Base-by-base conservation (phyloP, 163 green algal genomes). In the Scenedesmus sp. region DNA sequence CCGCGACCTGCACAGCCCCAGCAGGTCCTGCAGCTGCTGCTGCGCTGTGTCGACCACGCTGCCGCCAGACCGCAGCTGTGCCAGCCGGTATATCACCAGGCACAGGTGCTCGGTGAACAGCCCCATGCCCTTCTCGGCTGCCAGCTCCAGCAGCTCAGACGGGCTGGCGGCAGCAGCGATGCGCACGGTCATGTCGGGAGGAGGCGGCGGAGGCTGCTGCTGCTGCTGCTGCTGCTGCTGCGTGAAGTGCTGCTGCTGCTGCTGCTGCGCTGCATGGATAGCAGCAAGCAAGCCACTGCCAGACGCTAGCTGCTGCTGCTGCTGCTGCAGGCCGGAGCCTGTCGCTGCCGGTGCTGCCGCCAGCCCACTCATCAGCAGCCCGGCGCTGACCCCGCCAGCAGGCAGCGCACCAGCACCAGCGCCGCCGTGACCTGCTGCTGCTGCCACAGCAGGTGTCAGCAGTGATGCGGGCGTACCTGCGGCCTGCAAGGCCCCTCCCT, bases 21-120 rank as follows among this genome's bases (percentile, higher is more conserved):
- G 3, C 24, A 90, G 73, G 35, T 90, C 85, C 46, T 84, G 46
- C 81, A 90, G 70, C 85, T 90, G 85, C 70, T 85, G 72, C 30
- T 85, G 46, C 33, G n/a, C 20, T 40, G 30, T 40, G n/a, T 68
- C 49, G 12, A 70, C 42, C 13, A n/a, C 35, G 13, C 15, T 42
- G 18, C 85, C 85, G 26, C 13, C 70, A 24, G 53, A 20, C 7
- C 35, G 37, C 68, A 90, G 46, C 56, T 83, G 73, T 16, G 68
- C 85, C 18, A 90, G 35, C 15, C 73, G 6, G 72, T 83, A 53
- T 44, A 90, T 35, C 3, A 42, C 59, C 12, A 85, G 44, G 30
- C 7, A 22, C 33, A 90, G 43, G 35, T 90, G 85, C 70, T 90
- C 85, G 0, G 85, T 90, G 43, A 85, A 90, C 26, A 90, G 37